Evolutionary conservation across 345 rosid species (phyloP).

Genomic region (Alliaria petiolata): DNA sequence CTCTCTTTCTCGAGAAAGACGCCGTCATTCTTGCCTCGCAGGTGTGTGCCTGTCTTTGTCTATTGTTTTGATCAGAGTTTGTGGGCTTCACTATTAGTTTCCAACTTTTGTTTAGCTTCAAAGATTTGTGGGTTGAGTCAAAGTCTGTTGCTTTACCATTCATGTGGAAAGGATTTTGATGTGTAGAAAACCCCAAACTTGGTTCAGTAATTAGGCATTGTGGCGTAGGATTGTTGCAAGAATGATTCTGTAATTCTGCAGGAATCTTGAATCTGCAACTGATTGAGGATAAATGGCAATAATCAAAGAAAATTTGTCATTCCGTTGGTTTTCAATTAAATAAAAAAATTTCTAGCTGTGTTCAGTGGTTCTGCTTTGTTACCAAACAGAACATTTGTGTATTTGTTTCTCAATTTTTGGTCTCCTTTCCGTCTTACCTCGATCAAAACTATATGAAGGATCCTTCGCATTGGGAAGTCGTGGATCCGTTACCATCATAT

Average conservation of each 20-base stretch:
- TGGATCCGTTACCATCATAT: conserved; percentile 46
- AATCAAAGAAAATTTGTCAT: no score
- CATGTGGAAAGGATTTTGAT: background rate
- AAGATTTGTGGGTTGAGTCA: background rate
- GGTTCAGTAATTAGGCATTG: background rate
- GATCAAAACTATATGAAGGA: conserved; percentile 29
- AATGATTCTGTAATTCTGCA: background rate
- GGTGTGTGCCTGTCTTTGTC: conserved; percentile 25
- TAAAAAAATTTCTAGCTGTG: no score
- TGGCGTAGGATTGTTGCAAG: background rate
- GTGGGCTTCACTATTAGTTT: background rate
- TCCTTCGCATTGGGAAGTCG: conserved; percentile 36
- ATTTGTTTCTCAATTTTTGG: background rate
- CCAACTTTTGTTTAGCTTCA: background rate
- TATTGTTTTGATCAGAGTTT: background rate
- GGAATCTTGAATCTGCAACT: background rate
- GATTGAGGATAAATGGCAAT: no score
- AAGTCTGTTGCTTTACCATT: background rate
- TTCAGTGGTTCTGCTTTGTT: background rate
- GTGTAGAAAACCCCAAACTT: background rate
- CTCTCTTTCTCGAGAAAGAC: conserved; percentile 46
- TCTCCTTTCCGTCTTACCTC: background rate
- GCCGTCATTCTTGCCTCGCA: conserved; percentile 48
- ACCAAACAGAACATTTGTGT: background rate
- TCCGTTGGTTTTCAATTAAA: no score